phyloP scores from a whole-genome alignment of 164 flowering plant genomes.

The Pachysandra terminalis region DNA sequence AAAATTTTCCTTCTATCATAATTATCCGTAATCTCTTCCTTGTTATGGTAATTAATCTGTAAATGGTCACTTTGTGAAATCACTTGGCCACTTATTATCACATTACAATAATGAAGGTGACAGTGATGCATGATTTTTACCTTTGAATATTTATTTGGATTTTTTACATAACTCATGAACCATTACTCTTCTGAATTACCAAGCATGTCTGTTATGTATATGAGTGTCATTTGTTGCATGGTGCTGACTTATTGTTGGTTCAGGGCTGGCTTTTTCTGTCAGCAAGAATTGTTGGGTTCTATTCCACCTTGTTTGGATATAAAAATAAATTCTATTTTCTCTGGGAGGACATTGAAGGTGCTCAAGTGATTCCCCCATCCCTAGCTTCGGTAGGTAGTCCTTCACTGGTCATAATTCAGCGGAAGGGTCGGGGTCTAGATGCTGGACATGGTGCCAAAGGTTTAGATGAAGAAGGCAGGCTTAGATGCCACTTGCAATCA shows the following conservation, averaged over 20 bases:
- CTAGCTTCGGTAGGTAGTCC: slow-evolving; percentile 76
- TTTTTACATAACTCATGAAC: no score
- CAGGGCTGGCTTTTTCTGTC: slow-evolving; percentile 83
- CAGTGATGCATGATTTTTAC: no score
- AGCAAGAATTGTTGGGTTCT: slow-evolving; percentile 77
- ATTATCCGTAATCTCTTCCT: no score
- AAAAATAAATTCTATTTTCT: slow-evolving; percentile 77
- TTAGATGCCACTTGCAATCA: slow-evolving; percentile 68
- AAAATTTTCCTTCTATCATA: no score
- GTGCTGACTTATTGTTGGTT: slow-evolving; percentile 12
- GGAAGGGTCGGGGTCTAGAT: slow-evolving; percentile 65
- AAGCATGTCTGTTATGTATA: not conserved
- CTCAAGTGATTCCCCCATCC: slow-evolving; percentile 63
- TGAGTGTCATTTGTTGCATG: not conserved
- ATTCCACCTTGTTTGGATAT: slow-evolving; percentile 71
- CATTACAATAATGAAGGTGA: no score
- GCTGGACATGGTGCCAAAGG: slow-evolving; percentile 71
- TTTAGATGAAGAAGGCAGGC: slow-evolving; percentile 81
- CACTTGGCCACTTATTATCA: no score
- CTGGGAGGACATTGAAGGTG: slow-evolving; percentile 85
- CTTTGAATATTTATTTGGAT: no score
- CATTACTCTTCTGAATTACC: not conserved
- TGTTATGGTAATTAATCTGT: no score
- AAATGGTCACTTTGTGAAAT: no score
- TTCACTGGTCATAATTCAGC: slow-evolving; percentile 46